Conservation (phyloP, 805 yeast genomes). For the Saturnispora besseyi region DNA sequence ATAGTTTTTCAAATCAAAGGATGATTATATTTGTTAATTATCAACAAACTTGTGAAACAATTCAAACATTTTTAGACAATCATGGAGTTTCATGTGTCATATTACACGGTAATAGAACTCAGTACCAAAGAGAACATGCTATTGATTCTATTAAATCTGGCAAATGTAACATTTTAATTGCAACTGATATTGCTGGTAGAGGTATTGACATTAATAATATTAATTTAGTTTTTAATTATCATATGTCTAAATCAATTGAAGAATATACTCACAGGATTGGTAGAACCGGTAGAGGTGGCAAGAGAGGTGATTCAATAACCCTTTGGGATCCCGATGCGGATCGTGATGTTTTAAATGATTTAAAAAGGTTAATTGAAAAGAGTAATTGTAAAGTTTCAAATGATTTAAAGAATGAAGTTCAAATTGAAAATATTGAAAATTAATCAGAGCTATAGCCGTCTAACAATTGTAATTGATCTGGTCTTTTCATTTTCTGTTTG, state of each 20-base stretch:
- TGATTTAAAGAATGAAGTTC: background rate
- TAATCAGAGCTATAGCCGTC: conserved; percentile 34
- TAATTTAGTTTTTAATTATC: conserved; percentile 76
- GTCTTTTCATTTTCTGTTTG: background rate
- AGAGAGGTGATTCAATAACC: conserved; percentile 65
- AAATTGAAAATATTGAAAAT: conserved; percentile 10
- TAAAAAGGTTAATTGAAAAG: conserved; percentile 39
- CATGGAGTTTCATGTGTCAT: conserved; percentile 45
- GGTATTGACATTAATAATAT: conserved; percentile 90
- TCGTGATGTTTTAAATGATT: conserved; percentile 39
- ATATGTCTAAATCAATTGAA: conserved; percentile 69
- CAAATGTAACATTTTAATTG: conserved; percentile 57
- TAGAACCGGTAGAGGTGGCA: conserved; percentile 94
- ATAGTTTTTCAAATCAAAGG: conserved; percentile 42
- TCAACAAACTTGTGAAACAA: conserved; percentile 60
- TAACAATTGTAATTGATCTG: conserved; percentile 14
- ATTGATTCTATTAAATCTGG: conserved; percentile 43
- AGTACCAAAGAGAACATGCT: conserved; percentile 77
- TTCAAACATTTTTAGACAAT: conserved; percentile 42
- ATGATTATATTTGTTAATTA: conserved; percentile 77
- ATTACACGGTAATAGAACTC: conserved; percentile 82
- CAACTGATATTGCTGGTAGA: conserved; percentile 94
- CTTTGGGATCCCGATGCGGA: conserved; percentile 38
- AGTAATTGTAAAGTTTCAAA: conserved; percentile 16
- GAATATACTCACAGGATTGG: conserved; percentile 91